Percentiles rank a stretch among this genome's conserved stretches.
phyloP scores from a whole-genome alignment of 306 rosid genomes.

The Castanea mollissima region DNA sequence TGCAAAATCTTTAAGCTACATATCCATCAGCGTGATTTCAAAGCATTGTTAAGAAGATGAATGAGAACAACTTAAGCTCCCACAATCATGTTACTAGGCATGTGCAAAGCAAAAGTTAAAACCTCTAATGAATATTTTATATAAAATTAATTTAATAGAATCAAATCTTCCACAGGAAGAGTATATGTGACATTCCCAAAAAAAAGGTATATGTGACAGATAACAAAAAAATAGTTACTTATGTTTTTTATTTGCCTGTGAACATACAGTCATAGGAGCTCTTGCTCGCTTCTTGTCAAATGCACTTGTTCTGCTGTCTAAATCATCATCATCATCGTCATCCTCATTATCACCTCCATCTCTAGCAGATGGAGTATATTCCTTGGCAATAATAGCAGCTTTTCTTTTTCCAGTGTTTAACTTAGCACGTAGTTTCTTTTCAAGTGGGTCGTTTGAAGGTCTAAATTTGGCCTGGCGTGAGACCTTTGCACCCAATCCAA shows the following conservation, averaged over 20 bases:
- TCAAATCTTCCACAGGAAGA: neutral
- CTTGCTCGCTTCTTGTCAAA: conserved; percentile 62
- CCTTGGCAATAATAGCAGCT: conserved; percentile 48
- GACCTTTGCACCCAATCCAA: conserved; percentile 84
- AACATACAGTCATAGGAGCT: conserved; percentile 20
- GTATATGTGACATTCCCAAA: neutral
- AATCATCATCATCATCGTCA: conserved; percentile 37
- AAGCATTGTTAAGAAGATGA: neutral
- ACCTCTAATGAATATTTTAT: neutral
- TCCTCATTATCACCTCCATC: conserved; percentile 35
- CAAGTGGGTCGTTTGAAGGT: conserved; percentile 70
- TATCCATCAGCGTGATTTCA: neutral
- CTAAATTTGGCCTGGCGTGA: conserved; percentile 48
- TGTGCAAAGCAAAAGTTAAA: neutral
- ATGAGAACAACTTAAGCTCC: conserved; percentile 7
- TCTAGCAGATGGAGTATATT: conserved; percentile 24
- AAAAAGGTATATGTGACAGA: neutral
- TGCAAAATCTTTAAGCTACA: neutral
- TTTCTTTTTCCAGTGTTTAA: conserved; percentile 52
- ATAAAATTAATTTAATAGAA: neutral
- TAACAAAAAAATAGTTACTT: conserved; percentile 24
- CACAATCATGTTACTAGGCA: neutral
- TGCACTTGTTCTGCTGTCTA: conserved; percentile 65
- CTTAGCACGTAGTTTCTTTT: conserved; percentile 56
- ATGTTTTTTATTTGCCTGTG: conserved; percentile 46